Conservation (phyloP, 108 stramenopile species). For the Craspedostauros australis region DNA sequence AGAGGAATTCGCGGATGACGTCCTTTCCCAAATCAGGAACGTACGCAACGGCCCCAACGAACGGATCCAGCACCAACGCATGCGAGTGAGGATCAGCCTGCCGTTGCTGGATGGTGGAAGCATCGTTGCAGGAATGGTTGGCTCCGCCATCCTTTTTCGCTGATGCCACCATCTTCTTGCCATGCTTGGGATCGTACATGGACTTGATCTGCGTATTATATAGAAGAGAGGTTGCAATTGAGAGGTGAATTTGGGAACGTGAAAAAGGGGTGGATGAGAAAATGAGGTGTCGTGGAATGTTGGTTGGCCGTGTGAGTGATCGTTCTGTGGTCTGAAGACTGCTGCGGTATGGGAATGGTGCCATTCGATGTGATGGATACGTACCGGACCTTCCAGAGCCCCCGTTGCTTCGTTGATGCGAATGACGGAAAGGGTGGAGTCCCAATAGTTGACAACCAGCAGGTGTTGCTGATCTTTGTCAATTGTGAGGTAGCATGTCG, state of each 20-base stretch:
- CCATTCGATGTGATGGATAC: too few species aligned
- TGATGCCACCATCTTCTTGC: constrained; percentile 55
- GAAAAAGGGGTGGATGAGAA: too few species aligned
- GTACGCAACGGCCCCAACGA: constrained; percentile 80
- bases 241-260: too few species aligned
- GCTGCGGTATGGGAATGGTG: too few species aligned
- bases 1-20: constrained; percentile 73
- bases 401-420: constrained; percentile 68
- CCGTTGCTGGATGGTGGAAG: constrained; percentile 66
- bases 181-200: constrained; percentile 61
- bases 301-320: too few species aligned
- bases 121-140: constrained; percentile 86
- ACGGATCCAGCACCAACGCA: constrained; percentile 91
- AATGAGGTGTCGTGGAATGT: too few species aligned
- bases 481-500: constrained; percentile 93
- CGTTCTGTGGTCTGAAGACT: too few species aligned
- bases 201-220: too few species aligned
- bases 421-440: constrained; percentile 82
- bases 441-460: constrained; percentile 94
- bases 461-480: constrained; percentile 69
- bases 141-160: constrained; percentile 65
- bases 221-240: too few species aligned
- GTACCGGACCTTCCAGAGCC: constrained; percentile 50
- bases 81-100: constrained; percentile 95
- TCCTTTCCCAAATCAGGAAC: constrained; percentile 92